A percentile compares a stretch with the other conserved stretches of the same genome.
These are phyloP conservation scores for Aspergillus hortae DNA, from an alignment of 2,329 filamentous ascomycete species.

Conservation along the genomic window DNA sequence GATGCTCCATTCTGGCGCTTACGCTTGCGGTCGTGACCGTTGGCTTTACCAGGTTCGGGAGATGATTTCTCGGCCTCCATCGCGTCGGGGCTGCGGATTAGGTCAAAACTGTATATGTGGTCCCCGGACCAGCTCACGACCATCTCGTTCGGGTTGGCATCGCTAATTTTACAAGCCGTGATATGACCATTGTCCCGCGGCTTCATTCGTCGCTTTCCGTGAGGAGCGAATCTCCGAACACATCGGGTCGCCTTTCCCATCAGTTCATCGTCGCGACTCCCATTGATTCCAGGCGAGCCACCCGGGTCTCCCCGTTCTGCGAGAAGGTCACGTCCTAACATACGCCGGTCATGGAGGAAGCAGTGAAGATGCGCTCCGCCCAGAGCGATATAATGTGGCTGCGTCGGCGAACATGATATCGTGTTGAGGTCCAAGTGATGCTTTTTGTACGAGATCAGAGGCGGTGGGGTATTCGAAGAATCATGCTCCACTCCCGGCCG, in stretches of 20 bases:
- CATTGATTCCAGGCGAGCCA: conserved; percentile 37
- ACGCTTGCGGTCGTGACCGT: conserved; percentile 49
- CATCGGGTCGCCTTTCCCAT: conserved; percentile 61
- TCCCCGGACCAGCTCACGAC: conserved; percentile 67
- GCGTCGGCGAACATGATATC: conserved; percentile 64
- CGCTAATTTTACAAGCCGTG: conserved; percentile 68
- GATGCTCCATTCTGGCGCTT: conserved; percentile 52
- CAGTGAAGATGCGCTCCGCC: conserved; percentile 67
- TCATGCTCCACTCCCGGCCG: conserved; percentile 40
- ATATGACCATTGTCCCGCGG: conserved; percentile 59
- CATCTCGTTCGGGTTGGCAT: conserved; percentile 65
- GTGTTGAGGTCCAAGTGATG: conserved; percentile 64
- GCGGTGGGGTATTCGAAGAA: conserved; percentile 55
- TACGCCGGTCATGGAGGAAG: conserved; percentile 65
- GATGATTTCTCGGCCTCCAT: conserved; percentile 36
- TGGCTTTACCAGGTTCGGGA: conserved; percentile 30
- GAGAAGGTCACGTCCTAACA: conserved; percentile 59
- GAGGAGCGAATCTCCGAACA: conserved; percentile 63
- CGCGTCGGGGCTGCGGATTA: conserved; percentile 57
- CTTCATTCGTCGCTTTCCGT: conserved; percentile 50
- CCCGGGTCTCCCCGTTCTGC: conserved; percentile 50
- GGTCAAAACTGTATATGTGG: conserved; percentile 64
- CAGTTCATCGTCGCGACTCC: conserved; percentile 50
- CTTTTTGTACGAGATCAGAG: conserved; percentile 63
- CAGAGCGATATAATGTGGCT: conserved; percentile 67